A percentile compares a stretch with the other conserved stretches of the same genome.
Conservation (phyloP, 345 rosid species). For the Melaleuca quinquenervia region DNA sequence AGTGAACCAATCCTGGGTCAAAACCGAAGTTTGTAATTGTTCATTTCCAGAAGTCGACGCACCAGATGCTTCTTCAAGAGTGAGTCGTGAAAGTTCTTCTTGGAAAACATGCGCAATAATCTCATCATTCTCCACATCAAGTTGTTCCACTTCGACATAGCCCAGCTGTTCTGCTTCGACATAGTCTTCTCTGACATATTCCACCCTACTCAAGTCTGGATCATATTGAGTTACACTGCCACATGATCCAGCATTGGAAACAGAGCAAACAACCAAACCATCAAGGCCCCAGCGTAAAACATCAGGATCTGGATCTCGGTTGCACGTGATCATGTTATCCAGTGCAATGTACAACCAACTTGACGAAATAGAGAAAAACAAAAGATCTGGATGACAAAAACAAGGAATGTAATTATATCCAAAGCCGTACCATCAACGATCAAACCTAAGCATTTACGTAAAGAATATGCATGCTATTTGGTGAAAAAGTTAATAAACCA, state of each 20-base stretch:
- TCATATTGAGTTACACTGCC: constrained; percentile 39
- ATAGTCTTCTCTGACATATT: constrained; percentile 47
- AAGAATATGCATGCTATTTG: not conserved
- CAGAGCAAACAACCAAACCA: constrained; percentile 44
- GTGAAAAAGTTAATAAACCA: not conserved
- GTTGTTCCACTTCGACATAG: constrained; percentile 18
- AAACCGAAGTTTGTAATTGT: constrained; percentile 26
- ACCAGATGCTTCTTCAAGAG: constrained; percentile 44
- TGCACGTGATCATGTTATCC: constrained; percentile 17
- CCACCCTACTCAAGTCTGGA: constrained; percentile 29
- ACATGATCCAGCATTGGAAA: constrained; percentile 41
- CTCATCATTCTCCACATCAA: constrained; percentile 58
- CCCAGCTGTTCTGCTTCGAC: constrained; percentile 14
- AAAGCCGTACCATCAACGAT: not conserved
- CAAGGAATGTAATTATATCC: not conserved
- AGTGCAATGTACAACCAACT: not conserved
- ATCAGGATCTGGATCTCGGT: constrained; percentile 49
- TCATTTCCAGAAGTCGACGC: constrained; percentile 4
- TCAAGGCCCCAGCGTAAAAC: constrained; percentile 75
- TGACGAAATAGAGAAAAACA: not conserved
- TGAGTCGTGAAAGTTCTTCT: constrained; percentile 62
- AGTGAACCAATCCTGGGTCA: constrained; percentile 54
- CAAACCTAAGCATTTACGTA: not conserved
- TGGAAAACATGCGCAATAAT: constrained; percentile 64
- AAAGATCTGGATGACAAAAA: not conserved